Base-by-base conservation (phyloP, 2,329 filamentous ascomycete species). In the Aspergillus costaricaensis region DNA sequence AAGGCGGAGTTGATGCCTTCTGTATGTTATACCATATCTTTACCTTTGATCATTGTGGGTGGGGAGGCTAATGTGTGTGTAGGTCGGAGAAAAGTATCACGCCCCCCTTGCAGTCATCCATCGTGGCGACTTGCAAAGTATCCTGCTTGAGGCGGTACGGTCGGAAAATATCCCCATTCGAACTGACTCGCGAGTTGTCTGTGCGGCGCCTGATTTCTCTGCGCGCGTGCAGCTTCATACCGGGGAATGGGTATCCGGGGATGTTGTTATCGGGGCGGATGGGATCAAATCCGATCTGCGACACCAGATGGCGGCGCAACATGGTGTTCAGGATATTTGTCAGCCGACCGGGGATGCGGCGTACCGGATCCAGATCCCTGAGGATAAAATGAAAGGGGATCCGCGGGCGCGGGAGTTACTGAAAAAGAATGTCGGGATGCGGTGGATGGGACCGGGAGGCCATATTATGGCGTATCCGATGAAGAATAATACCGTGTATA, bases 381-480 rank as follows among this genome's bases (percentile, higher is more conserved):
- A 43, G 21, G 36, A 55, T 12, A 55, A 44, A 15, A 19, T 43
- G 52, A 38, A 44, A 23, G 52, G 52, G 30, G 52, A 55, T 17
- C 21, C 10, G 23, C 52, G 52, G 23, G 52, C 52, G n/a, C 52
- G 25, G 23, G 36, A 55, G 12, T 21, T 55, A 8, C 10, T 55
- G 52, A 9, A 27, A 9, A 38, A 41, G 36, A 43, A 55, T 43
- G 55, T 41, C 1, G 30, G 52, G 15, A 55, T 55, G 52, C 52
- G 36, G 2, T 55, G 38, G 38, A 55, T 54, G 51, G 50, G 51
- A 5, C 51, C 36, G 15, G 51, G 38, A n/a, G 52, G 52, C 25
- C 52, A 55, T 19, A 55, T 41, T 23, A 55, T 55, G 52, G 38
- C 52, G 7, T 55, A 55, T 15, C 36, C 52, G 15, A 55, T 55